Percentiles rank a stretch among this genome's conserved stretches.
These are phyloP conservation scores for Penicillium canariense DNA, from an alignment of 495 filamentous ascomycete species.

Conservation along the genomic window DNA sequence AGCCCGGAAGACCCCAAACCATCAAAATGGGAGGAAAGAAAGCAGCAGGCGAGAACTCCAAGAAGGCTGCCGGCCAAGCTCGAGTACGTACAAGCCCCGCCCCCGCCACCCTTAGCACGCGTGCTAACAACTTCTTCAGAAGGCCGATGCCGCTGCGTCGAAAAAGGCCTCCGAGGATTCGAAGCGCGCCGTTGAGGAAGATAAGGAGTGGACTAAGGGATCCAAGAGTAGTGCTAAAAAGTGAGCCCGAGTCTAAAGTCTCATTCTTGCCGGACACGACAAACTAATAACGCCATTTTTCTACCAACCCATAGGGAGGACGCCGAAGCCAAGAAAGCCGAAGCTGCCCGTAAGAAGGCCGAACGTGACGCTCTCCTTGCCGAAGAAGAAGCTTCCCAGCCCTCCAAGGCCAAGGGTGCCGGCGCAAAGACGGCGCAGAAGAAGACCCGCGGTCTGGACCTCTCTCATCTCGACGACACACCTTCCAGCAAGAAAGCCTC, in stretches of 20 bases:
- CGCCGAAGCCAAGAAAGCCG: slow-evolving; percentile 80
- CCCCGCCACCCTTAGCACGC: slow-evolving; percentile 27
- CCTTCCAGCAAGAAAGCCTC: slow-evolving; percentile 40
- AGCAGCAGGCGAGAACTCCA: slow-evolving; percentile 67
- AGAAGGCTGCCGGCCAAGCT: slow-evolving; percentile 89
- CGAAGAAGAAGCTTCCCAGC: slow-evolving; percentile 72
- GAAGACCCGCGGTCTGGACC: slow-evolving; percentile 65
- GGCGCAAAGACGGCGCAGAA: slow-evolving; percentile 62
- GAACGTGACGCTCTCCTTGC: slow-evolving; percentile 79
- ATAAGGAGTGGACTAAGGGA: slow-evolving; percentile 79
- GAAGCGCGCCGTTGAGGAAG: slow-evolving; percentile 68
- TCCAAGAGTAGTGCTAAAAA: slow-evolving; percentile 81
- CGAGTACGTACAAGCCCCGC: slow-evolving; percentile 43
- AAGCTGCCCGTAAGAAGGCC: slow-evolving; percentile 82
- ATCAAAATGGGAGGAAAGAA: slow-evolving; percentile 58
- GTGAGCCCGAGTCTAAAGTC: slow-evolving; percentile 47
- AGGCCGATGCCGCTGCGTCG: slow-evolving; percentile 78
- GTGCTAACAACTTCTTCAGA: slow-evolving; percentile 48
- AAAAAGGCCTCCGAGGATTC: slow-evolving; percentile 71
- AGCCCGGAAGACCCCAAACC: neutral
- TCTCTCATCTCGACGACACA: slow-evolving; percentile 64
- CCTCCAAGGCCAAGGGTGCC: slow-evolving; percentile 56
- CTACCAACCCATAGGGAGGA: slow-evolving; percentile 59
- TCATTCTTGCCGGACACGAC: neutral
- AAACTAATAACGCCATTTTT: slow-evolving; percentile 14